Conservation (phyloP, 192 early-diverging fungal species). For the Coemansia sp. region DNA sequence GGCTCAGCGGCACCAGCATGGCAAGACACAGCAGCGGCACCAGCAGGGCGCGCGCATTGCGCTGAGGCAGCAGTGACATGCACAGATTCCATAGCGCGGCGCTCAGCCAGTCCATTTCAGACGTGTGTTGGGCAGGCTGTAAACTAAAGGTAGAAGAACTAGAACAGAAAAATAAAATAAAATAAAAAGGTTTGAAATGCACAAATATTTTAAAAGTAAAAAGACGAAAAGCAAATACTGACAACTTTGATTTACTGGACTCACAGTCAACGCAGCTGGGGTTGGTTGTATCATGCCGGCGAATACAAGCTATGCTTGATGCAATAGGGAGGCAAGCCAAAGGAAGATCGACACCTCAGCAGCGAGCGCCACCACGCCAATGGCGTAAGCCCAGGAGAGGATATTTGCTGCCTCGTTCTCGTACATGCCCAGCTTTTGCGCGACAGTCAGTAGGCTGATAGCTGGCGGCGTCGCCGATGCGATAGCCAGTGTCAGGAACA, state of each 20-base stretch:
- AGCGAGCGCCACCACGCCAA: slow-evolving; percentile 29
- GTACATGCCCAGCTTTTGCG: slow-evolving; percentile 61
- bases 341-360: slow-evolving; percentile 41
- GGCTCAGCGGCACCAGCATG: slow-evolving; percentile 26
- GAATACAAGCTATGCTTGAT: neutral
- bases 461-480: slow-evolving; percentile 65
- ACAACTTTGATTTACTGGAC: neutral
- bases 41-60: slow-evolving; percentile 44
- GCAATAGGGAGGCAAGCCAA: slow-evolving; percentile 22
- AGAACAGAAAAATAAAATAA: neutral
- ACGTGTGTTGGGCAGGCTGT: neutral
- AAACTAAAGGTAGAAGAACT: neutral
- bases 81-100: slow-evolving; percentile 43
- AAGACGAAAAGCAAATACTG: neutral
- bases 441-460: slow-evolving; percentile 65
- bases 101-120: slow-evolving; percentile 40
- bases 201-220: neutral
- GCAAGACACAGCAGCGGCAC: slow-evolving; percentile 42
- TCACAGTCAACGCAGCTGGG: neutral
- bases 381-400: slow-evolving; percentile 61
- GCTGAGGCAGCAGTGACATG: slow-evolving; percentile 50
- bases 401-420: slow-evolving; percentile 64
- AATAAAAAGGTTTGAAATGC: neutral
- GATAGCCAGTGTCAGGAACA: slow-evolving; percentile 60
- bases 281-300: no score